These are phyloP conservation scores for Tylopilus plumbeoviolaceoides DNA, from an alignment of 768 basidiomycete genomes.

Conservation along the genomic window DNA sequence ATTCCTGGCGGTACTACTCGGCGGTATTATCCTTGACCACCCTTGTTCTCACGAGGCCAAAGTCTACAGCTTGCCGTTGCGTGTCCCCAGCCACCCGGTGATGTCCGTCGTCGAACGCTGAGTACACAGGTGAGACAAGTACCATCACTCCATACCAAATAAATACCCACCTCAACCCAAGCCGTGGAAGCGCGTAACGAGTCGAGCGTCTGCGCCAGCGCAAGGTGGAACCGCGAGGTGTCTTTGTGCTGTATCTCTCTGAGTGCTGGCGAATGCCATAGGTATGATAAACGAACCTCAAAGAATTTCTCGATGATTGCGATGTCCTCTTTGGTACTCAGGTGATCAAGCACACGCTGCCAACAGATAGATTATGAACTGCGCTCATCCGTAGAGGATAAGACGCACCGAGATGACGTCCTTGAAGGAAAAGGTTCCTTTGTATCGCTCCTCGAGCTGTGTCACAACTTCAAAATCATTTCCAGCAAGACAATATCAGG, in stretches of 20 bases:
- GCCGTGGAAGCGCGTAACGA: constrained; percentile 54
- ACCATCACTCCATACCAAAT: not conserved
- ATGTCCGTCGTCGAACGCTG: constrained; percentile 62
- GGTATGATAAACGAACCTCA: constrained; percentile 42
- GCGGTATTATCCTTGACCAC: too few relatives aligned
- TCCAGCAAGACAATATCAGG: not conserved
- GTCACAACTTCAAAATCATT: constrained; percentile 1
- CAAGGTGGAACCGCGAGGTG: constrained; percentile 62
- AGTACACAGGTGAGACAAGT: not conserved
- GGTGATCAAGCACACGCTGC: constrained; percentile 37
- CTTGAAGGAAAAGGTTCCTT: constrained; percentile 60
- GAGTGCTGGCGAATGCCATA: not conserved
- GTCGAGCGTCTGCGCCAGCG: constrained; percentile 66
- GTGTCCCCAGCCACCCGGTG: constrained; percentile 43
- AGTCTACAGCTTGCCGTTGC: not conserved
- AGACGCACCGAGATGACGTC: constrained; percentile 47
- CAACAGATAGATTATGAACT: constrained; percentile 8
- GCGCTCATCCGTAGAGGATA: not conserved
- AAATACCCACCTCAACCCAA: constrained; percentile 55
- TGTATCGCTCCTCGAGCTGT: constrained; percentile 65
- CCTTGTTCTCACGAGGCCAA: not conserved
- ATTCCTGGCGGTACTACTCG: too few relatives aligned
- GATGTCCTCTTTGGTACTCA: constrained; percentile 69
- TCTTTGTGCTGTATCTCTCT: constrained; percentile 49
- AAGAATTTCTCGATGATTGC: constrained; percentile 67